Percentiles rank a stretch among this genome's conserved stretches.
Conservation (phyloP, 1,139 yeast species). For the Meyerozyma elateridarum region DNA sequence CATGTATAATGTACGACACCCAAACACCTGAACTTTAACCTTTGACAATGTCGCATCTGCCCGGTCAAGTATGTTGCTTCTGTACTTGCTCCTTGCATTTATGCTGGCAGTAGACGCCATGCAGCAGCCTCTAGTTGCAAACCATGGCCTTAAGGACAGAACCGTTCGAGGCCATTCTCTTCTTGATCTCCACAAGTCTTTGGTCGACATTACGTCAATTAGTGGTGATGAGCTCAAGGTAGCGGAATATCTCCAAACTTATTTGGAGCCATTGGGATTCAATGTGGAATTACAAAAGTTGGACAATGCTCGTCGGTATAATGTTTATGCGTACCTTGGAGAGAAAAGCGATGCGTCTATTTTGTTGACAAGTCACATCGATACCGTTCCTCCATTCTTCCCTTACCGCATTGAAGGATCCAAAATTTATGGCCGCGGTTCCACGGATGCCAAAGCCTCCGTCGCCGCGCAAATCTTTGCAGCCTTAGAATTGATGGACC, state of each 20-base stretch:
- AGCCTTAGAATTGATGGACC: slow-evolving; percentile 36
- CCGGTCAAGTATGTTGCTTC: no score
- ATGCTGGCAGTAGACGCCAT: no score
- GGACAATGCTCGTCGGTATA: slow-evolving; percentile 32
- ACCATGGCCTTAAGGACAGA: no score
- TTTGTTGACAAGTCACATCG: slow-evolving; percentile 61
- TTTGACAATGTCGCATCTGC: no score
- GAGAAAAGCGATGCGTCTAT: slow-evolving; percentile 41
- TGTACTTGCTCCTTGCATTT: no score
- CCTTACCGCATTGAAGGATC: slow-evolving; percentile 48
- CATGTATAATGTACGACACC: no score
- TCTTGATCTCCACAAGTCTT: slow-evolving; percentile 27
- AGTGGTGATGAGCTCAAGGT: slow-evolving; percentile 30
- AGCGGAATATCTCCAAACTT: slow-evolving; percentile 27
- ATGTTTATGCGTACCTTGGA: slow-evolving; percentile 57
- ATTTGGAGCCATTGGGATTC: slow-evolving; percentile 39
- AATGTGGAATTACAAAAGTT: slow-evolving; percentile 47
- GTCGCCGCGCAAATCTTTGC: slow-evolving; percentile 61
- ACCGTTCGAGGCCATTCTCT: neutral
- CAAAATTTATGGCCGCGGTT: slow-evolving; percentile 58
- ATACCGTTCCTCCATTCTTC: slow-evolving; percentile 67
- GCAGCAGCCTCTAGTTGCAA: no score
- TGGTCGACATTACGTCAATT: slow-evolving; percentile 34
- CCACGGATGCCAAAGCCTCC: slow-evolving; percentile 65
- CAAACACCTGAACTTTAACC: no score